Evolutionary conservation across 495 filamentous ascomycete species (phyloP).

Genomic region (Daldinia childiae): DNA sequence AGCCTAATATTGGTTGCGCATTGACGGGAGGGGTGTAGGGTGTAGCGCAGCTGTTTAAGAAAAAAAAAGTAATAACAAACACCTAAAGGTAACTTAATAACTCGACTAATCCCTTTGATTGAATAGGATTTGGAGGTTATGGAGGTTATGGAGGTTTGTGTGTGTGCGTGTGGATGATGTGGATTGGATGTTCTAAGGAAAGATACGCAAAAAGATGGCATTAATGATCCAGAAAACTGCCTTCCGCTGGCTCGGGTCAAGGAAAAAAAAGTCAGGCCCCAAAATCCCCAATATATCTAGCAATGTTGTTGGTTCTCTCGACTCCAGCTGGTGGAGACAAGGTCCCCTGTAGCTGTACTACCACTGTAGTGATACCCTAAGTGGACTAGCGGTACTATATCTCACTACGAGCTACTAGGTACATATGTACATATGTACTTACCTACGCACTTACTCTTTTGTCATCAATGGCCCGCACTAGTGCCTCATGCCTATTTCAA

Average conservation of each 20-base stretch:
- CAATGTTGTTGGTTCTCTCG: slow-evolving; percentile 14
- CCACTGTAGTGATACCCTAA: slow-evolving; percentile 11
- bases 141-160: not conserved
- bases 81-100: not conserved
- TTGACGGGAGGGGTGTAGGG: slow-evolving; percentile 11
- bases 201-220: not conserved
- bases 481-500: not conserved
- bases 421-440: no score
- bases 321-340: slow-evolving; percentile 17
- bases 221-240: not conserved
- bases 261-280: slow-evolving; percentile 3
- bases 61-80: slow-evolving; percentile 1
- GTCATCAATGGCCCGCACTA: no score
- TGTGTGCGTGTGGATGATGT: slow-evolving; percentile 16
- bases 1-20: slow-evolving; percentile 24
- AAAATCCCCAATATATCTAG: slow-evolving; percentile 10
- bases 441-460: no score
- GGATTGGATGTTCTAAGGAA: slow-evolving; percentile 20
- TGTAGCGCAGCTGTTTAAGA: slow-evolving; percentile 1
- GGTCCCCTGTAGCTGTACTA: slow-evolving; percentile 16
- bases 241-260: slow-evolving; percentile 4
- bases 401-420: no score
- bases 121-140: slow-evolving; percentile 7
- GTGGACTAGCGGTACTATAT: not conserved
- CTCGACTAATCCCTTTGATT: slow-evolving; percentile 16